Conservation (phyloP, 768 basidiomycete species). For the Terana coerulea region DNA sequence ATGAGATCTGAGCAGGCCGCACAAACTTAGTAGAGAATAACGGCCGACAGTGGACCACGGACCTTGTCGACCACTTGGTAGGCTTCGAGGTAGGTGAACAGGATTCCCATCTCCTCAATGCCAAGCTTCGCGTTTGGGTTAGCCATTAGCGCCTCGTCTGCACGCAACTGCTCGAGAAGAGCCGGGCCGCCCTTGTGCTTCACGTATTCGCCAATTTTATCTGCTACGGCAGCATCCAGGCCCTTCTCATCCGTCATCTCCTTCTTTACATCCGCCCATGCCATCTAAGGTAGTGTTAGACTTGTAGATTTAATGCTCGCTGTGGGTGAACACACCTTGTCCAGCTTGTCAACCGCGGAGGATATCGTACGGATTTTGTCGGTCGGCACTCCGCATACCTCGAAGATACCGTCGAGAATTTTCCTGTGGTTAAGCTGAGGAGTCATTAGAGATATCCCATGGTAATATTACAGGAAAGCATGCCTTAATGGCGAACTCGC, state of each 20-base stretch:
- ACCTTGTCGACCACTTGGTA: conserved; percentile 81
- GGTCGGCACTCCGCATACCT: conserved; percentile 88
- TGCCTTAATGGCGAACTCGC: conserved; percentile 93
- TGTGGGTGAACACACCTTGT: conserved; percentile 70
- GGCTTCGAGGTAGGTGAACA: conserved; percentile 79
- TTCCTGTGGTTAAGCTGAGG: conserved; percentile 92
- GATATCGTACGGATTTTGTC: conserved; percentile 92
- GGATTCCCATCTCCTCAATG: conserved; percentile 76
- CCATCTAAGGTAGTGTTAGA: conserved; percentile 41
- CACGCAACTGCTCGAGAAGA: conserved; percentile 66
- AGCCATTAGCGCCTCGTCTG: conserved; percentile 59
- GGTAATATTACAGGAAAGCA: neutral
- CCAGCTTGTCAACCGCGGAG: conserved; percentile 96
- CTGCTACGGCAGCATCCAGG: conserved; percentile 72
- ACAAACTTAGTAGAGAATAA: neutral
- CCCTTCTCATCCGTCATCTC: conserved; percentile 99
- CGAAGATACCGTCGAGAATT: conserved; percentile 95
- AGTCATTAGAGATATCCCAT: neutral
- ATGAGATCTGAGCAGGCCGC: conserved; percentile 89
- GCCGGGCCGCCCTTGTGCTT: conserved; percentile 86
- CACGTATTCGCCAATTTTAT: conserved; percentile 96
- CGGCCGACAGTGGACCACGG: conserved; percentile 7
- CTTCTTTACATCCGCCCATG: conserved; percentile 89
- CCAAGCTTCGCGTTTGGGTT: conserved; percentile 80
- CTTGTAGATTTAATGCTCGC: neutral